phyloP scores from a whole-genome alignment of 306 rosid genomes.

The Corylus americana region DNA sequence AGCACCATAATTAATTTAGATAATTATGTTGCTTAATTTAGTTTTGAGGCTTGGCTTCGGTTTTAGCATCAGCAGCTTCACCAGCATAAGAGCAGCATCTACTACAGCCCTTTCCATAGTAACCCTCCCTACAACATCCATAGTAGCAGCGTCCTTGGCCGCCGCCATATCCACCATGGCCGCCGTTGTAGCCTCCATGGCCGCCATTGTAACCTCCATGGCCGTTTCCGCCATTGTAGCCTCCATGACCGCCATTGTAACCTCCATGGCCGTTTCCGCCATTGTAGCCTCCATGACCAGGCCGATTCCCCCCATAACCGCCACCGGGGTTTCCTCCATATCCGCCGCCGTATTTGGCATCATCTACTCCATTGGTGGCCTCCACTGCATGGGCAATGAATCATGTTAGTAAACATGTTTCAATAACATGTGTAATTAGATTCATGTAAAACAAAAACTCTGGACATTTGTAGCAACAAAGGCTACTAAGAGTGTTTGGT shows the following conservation, averaged over 20 bases:
- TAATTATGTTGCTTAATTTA: no score
- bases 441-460: not conserved
- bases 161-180: conserved; percentile 13
- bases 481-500: no score
- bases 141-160: conserved; percentile 36
- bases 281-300: conserved; percentile 1
- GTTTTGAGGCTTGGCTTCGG: conserved; percentile 1
- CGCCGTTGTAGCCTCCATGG: not conserved
- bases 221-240: not conserved
- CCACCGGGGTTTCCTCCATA: not conserved
- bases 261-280: conserved; percentile 5
- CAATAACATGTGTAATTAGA: not conserved
- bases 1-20: no score
- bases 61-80: conserved; percentile 43
- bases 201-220: not conserved
- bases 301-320: not conserved
- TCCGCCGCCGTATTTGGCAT: not conserved
- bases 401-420: no score
- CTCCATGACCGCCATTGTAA: no score
- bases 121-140: conserved; percentile 43
- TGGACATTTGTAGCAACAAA: no score
- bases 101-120: conserved; percentile 27
- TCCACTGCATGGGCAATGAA: conserved; percentile 11
- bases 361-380: not conserved
- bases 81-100: conserved; percentile 55